Percentiles rank a stretch among this genome's conserved stretches.
These are phyloP conservation scores for Aspergillus niger DNA, from an alignment of 2,329 filamentous ascomycete species.

Conservation along the genomic window DNA sequence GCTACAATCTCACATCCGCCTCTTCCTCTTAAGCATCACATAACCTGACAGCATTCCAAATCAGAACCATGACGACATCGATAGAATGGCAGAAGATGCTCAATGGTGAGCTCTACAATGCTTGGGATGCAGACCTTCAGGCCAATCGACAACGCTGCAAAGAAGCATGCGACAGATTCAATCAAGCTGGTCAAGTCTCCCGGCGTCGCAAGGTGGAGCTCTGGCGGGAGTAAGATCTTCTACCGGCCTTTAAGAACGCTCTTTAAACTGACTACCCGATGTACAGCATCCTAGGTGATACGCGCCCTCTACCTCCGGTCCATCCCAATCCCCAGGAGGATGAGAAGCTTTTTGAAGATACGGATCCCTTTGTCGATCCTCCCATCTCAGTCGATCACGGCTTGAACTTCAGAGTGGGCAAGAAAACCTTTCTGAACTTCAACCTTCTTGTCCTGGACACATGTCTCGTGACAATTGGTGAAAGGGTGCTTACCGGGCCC, in stretches of 20 bases:
- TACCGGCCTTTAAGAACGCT: neutral
- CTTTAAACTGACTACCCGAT: neutral
- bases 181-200: constrained; percentile 24
- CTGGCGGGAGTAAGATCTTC: constrained; percentile 26
- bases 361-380: constrained; percentile 60
- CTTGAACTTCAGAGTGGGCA: constrained; percentile 63
- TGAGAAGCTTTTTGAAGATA: constrained; percentile 25
- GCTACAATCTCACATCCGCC: neutral
- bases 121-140: constrained; percentile 31
- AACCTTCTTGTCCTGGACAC: constrained; percentile 60
- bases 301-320: constrained; percentile 26
- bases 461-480: constrained; percentile 55
- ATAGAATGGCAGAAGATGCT: constrained; percentile 35
- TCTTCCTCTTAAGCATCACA: neutral
- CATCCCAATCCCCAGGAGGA: constrained; percentile 23
- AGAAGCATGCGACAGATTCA: constrained; percentile 30
- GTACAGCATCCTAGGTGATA: constrained; percentile 27
- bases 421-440: constrained; percentile 50
- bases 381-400: constrained; percentile 67
- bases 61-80: constrained; percentile 21
- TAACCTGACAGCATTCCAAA: neutral
- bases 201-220: constrained; percentile 29
- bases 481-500: constrained; percentile 55
- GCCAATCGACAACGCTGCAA: constrained; percentile 30
- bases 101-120: constrained; percentile 30